Evolutionary conservation across 169 alveolate species (phyloP), one percentile per base, ranked within the genome.

Genomic region (Babesia gibsoni): DNA sequence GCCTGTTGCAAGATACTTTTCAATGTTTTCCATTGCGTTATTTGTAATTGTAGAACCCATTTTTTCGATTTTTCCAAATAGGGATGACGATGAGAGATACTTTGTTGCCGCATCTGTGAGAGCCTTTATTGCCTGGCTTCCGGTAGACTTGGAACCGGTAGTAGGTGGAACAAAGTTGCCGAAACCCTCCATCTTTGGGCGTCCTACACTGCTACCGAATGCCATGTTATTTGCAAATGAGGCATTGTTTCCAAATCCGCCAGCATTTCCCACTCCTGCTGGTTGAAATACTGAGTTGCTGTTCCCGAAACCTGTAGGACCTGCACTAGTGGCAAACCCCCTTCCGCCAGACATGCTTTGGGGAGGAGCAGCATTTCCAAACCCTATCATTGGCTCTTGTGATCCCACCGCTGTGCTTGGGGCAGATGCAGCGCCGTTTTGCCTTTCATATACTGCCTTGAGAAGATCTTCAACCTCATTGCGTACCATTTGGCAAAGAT

Each of bases 381-480:
- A 77, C 6, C 85, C 85, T 14, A 77, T 58, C 66, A 77, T 77
- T 3, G 48, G 57, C 52, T 77, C 39, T 48, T 65, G 72, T 7
- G 30, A 32, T 2, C 16, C 37, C 37, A 29, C 37, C 2, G 42
- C 23, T 2, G 29, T 27, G 22, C 53, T 30, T 12, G 30, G 50
- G 46, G 25, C 35, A 16, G 52, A 18, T n/a, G n/a, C 43, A 18
- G 48, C 23, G 10, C 36, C 7, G 18, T 37, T 48, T 39, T 63
- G 66, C 43, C 33, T 25, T n/a, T 22, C 72, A 22, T 61, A 77
- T 9, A 77, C 81, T 29, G 45, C 74, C 35, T 66, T 67, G 8
- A 77, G 53, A 30, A 77, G 82, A 10, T 77, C 81, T 27, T 77
- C 85, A 32, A 65, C 74, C 74, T 77, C 85, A 23, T 67, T 52